Evolutionary conservation across 768 basidiomycete genomes (phyloP), one percentile per base, ranked within the genome.

Genomic region (Hypsizygus marmoreus): DNA sequence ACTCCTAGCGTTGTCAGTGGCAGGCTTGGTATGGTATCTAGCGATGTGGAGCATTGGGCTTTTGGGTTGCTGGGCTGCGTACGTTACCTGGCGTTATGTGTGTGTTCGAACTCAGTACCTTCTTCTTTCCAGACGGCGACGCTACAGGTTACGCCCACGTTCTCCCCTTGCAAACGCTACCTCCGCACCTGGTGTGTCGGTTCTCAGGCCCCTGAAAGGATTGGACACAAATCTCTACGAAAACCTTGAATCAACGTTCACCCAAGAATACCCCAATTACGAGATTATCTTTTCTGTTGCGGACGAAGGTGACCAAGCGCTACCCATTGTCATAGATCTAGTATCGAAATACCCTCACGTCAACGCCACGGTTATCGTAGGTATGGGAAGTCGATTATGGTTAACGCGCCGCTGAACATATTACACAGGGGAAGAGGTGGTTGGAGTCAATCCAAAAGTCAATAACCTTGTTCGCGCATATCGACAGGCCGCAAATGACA

Each of bases 371-470:
- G 69, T 97, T 23, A 73, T 95, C 45, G 77, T 93, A 40, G 90
- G 95, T 93, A 58, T 42, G 78, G 60, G 7, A 17, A 1, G 38
- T 25, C 32, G 8, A 17, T 5, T 5, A 50, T 30, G 26, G 17
- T 32, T 45, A 10, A 13, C 30, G 19, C 16, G 29, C 23, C 23
- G 31, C 31, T 43, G 23, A 47, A 35, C 8, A 43, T 48, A 12
- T 29, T 45, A 26, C 34, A 4, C 54, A 93, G 93, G 92, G 37
- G 86, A 91, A 58, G 84, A 89, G 50, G 63, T 77, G 35, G 86
- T 95, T 14, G 95, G 95, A 4, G 84, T 91, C 20, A 99, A 99
- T 56, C 97, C 97, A 0, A 98, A 98, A 74, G 87, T 98, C 57
- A 97, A 97, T 72, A 98, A 98, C 66, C 84, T 99, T 36, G 76